These are phyloP conservation scores for Saccharomyces pastorianus DNA, from an alignment of 1,139 yeast species.

Conservation along the genomic window DNA sequence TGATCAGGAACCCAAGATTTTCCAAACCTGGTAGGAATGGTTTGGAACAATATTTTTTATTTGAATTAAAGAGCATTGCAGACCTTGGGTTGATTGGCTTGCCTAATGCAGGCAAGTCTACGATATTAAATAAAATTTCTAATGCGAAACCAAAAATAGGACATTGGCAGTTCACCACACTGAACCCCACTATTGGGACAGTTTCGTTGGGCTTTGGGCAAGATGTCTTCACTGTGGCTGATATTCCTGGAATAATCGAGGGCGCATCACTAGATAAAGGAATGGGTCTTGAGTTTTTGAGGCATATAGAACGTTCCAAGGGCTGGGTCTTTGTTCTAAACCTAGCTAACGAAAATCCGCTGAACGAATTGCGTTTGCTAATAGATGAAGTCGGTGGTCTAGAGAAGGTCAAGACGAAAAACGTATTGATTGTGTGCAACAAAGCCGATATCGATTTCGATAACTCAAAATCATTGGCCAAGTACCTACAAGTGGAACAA, in stretches of 20 bases:
- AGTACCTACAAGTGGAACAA: slow-evolving; percentile 37
- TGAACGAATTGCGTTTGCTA: slow-evolving; percentile 51
- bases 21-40: slow-evolving; percentile 73
- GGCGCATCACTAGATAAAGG: slow-evolving; percentile 85
- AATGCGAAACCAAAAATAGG: slow-evolving; percentile 87
- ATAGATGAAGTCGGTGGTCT: slow-evolving; percentile 70
- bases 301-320: slow-evolving; percentile 90
- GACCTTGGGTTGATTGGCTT: slow-evolving; percentile 90
- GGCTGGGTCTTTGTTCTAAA: slow-evolving; percentile 85
- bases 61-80: slow-evolving; percentile 82
- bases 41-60: slow-evolving; percentile 55
- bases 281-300: slow-evolving; percentile 84
- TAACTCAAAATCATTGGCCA: slow-evolving; percentile 34
- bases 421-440: slow-evolving; percentile 75
- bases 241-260: slow-evolving; percentile 88
- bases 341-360: slow-evolving; percentile 55
- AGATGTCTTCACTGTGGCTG: slow-evolving; percentile 86
- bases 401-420: slow-evolving; percentile 39
- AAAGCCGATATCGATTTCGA: slow-evolving; percentile 69
- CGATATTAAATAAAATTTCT: slow-evolving; percentile 79
- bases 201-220: slow-evolving; percentile 58
- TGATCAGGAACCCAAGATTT: slow-evolving; percentile 82
- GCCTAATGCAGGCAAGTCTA: slow-evolving; percentile 95
- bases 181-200: slow-evolving; percentile 88
- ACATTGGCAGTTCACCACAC: slow-evolving; percentile 93